A percentile compares a stretch with the other conserved stretches of the same genome.
Evolutionary conservation across 768 basidiomycete genomes (phyloP).

Genomic region (Trametes punicea): DNA sequence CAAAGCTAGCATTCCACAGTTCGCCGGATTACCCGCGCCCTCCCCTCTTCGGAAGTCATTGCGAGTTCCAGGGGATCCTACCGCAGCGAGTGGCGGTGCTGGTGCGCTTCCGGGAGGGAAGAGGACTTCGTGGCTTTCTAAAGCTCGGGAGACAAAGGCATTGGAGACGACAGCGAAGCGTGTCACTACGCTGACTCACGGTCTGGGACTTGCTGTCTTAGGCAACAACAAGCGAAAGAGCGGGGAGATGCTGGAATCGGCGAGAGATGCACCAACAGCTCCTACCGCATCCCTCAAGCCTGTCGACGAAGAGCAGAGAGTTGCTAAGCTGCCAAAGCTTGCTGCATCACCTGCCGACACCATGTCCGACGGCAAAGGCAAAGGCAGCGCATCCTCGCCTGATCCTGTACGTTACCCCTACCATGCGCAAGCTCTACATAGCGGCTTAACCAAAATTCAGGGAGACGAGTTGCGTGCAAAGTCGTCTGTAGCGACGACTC

Average conservation of each 20-base stretch:
- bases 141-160: slow-evolving; percentile 66
- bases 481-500: background rate
- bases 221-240: slow-evolving; percentile 64
- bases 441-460: background rate
- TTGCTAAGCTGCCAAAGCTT: slow-evolving; percentile 52
- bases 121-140: slow-evolving; percentile 78
- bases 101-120: slow-evolving; percentile 42
- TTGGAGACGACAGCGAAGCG: slow-evolving; percentile 25
- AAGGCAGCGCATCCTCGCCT: slow-evolving; percentile 7
- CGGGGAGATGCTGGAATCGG: slow-evolving; percentile 31
- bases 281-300: background rate
- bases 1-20: slow-evolving; percentile 42
- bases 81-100: slow-evolving; percentile 34
- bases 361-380: slow-evolving; percentile 6
- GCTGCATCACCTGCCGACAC: background rate
- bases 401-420: background rate
- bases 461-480: background rate
- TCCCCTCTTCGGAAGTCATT: slow-evolving; percentile 69
- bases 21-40: slow-evolving; percentile 67
- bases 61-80: slow-evolving; percentile 46
- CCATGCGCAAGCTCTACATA: no score
- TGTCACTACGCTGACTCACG: slow-evolving; percentile 4
- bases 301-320: slow-evolving; percentile 35
- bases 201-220: slow-evolving; percentile 16
- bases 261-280: background rate